Conservation (phyloP, 805 yeast species). For the Blastobotrys attinorum region DNA sequence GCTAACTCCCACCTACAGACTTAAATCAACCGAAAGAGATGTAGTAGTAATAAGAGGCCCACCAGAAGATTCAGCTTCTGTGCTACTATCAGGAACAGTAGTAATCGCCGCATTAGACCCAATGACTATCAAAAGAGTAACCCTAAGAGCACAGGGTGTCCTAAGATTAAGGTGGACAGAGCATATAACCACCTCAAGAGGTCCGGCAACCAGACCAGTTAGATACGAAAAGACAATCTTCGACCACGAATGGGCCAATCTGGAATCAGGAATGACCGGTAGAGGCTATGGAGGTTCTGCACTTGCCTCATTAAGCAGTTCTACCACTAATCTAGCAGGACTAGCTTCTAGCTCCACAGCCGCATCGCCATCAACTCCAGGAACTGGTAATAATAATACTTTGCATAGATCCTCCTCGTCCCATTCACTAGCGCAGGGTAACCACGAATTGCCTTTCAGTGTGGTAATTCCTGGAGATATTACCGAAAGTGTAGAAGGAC, state of each 20-base stretch:
- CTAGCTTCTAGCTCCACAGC: neutral
- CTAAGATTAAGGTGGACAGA: conserved; percentile 48
- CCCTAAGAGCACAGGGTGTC: conserved; percentile 59
- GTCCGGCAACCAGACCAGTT: conserved; percentile 23
- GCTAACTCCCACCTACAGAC: conserved; percentile 31
- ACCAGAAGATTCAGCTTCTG: conserved; percentile 69
- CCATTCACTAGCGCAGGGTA: conserved; percentile 39
- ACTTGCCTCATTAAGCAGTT: neutral
- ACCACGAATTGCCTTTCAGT: conserved; percentile 85
- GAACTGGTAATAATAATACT: neutral
- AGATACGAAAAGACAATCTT: conserved; percentile 52
- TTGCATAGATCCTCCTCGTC: neutral
- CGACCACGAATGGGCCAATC: conserved; percentile 72
- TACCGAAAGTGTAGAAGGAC: conserved; percentile 84
- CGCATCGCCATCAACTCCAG: conserved; percentile 1
- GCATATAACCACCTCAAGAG: conserved; percentile 17
- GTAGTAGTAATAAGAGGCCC: conserved; percentile 76
- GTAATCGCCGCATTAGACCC: conserved; percentile 74
- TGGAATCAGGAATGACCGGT: conserved; percentile 23
- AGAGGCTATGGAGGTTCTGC: conserved; percentile 30
- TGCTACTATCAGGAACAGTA: conserved; percentile 66
- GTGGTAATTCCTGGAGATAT: conserved; percentile 76
- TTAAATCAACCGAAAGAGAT: conserved; percentile 64
- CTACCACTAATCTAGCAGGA: conserved; percentile 1
- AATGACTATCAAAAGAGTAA: conserved; percentile 53